phyloP scores from a whole-genome alignment of 2,329 filamentous ascomycete genomes.

The Helotiales sp. region DNA sequence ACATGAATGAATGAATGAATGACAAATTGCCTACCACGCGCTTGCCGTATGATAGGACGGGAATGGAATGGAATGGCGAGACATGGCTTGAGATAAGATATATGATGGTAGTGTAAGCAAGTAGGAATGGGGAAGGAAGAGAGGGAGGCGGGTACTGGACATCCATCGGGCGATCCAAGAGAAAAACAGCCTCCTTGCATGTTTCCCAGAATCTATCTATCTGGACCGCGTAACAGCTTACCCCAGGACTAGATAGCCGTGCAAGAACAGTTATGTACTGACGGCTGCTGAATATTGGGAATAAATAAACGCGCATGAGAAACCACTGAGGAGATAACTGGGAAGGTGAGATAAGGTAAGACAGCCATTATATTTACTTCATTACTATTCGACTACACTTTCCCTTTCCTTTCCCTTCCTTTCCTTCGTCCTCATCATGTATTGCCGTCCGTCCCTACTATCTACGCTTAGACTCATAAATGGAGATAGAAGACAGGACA shows the following conservation, averaged over 20 bases:
- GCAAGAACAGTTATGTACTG: too few relatives aligned
- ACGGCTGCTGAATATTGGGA: neutral
- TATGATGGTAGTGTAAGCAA: too few relatives aligned
- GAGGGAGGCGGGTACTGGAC: too few relatives aligned
- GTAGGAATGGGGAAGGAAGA: too few relatives aligned
- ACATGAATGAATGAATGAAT: too few relatives aligned
- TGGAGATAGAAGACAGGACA: neutral
- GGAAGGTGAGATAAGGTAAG: neutral
- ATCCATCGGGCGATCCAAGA: too few relatives aligned
- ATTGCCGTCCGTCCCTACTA: neutral
- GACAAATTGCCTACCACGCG: too few relatives aligned
- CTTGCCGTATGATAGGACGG: too few relatives aligned
- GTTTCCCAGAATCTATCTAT: too few relatives aligned
- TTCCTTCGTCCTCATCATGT: neutral
- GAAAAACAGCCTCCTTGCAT: neutral
- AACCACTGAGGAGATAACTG: neutral
- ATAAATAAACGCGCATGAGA: neutral
- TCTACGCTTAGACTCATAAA: neutral
- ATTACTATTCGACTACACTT: conserved; percentile 7
- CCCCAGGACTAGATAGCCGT: too few relatives aligned
- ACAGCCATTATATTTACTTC: conserved; percentile 1
- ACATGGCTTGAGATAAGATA: neutral
- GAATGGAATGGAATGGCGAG: neutral
- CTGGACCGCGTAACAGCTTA: too few relatives aligned
- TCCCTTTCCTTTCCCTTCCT: neutral